phyloP scores from a whole-genome alignment of 2,329 filamentous ascomycete genomes.

The Zymoseptoria brevis region DNA sequence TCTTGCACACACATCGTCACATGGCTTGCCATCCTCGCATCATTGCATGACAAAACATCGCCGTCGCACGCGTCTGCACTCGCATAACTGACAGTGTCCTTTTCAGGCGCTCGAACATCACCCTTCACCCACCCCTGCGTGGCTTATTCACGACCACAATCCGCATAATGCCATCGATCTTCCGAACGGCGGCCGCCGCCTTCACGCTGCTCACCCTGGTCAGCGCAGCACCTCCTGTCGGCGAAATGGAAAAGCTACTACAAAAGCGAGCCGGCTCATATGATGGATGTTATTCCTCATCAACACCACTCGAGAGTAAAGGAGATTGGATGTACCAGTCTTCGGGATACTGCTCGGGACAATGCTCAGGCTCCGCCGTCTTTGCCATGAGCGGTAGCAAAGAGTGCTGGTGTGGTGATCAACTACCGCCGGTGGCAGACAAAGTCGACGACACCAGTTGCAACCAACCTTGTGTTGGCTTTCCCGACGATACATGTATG shows the following conservation, averaged over 20 bases:
- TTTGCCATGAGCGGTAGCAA: conserved; percentile 57
- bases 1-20: not conserved
- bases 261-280: conserved; percentile 16
- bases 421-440: conserved; percentile 55
- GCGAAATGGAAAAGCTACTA: not conserved
- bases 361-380: conserved; percentile 48
- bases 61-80: not conserved
- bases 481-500: conserved; percentile 53
- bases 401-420: conserved; percentile 66
- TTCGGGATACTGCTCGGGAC: conserved; percentile 44
- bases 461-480: conserved; percentile 57
- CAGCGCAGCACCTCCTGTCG: not conserved
- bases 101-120: not conserved
- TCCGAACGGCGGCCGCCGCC: not conserved
- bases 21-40: not conserved
- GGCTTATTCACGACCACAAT: not conserved
- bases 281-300: conserved; percentile 48
- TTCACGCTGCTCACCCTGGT: not conserved
- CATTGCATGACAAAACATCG: not conserved
- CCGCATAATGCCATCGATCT: not conserved
- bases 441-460: conserved; percentile 55
- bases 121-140: not conserved
- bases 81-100: not conserved
- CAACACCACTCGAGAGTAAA: conserved; percentile 39
- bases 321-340: conserved; percentile 47